These are phyloP conservation scores for Haplosporangium gracile DNA, from an alignment of 192 early-diverging fungal species.

Conservation along the genomic window DNA sequence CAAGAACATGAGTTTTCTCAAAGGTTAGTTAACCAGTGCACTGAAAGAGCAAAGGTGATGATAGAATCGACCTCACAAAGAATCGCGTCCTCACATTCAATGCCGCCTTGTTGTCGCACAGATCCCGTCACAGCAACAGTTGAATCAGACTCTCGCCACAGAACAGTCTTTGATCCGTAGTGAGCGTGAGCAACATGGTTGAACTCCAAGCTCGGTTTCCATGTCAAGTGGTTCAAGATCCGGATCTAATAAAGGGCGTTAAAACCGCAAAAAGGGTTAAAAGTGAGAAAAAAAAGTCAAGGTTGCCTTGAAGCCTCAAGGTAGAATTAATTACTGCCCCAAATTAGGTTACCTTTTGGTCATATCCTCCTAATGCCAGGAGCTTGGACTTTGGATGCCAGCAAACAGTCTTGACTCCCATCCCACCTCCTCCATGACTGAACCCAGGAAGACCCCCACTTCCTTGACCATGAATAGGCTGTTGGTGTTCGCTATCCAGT, in stretches of 20 bases:
- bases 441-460: constrained; percentile 52
- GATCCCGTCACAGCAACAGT: constrained; percentile 45
- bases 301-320: not conserved
- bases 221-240: constrained; percentile 78
- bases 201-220: constrained; percentile 76
- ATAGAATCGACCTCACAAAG: not conserved
- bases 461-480: constrained; percentile 25
- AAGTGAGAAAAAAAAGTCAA: not conserved
- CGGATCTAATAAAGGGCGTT: constrained; percentile 61
- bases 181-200: constrained; percentile 64
- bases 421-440: constrained; percentile 63
- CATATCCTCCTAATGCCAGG: constrained; percentile 88
- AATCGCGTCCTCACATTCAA: constrained; percentile 34
- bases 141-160: constrained; percentile 36
- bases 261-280: not conserved
- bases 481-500: not conserved
- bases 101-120: constrained; percentile 52
- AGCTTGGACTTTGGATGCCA: constrained; percentile 87
- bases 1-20: not conserved
- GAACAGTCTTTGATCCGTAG: constrained; percentile 38
- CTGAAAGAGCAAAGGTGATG: not conserved
- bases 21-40: not conserved
- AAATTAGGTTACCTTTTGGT: constrained; percentile 73
- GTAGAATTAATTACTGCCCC: not conserved
- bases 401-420: constrained; percentile 80